Evolutionary conservation across 2,329 filamentous ascomycete species (phyloP), one percentile per base, ranked within the genome.

Genomic region (Claviceps arundinis): DNA sequence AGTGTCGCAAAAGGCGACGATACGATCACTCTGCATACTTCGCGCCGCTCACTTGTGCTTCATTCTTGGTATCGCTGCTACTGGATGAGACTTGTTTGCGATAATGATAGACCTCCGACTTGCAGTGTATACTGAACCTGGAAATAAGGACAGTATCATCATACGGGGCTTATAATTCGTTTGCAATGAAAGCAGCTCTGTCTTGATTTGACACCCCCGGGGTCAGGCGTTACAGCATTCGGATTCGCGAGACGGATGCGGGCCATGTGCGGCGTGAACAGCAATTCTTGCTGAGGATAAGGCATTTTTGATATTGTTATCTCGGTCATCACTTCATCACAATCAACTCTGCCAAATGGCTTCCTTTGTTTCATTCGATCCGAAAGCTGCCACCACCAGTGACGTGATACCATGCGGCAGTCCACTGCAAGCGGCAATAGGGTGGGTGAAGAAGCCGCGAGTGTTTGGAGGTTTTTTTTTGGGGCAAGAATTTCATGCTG

Each of bases 191-290:
- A 40, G 50, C 44, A 51, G 17, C 34, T 46, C 54, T 48, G 49
- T 52, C 46, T 54, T 46, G 43, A 47, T 41, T 52, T 51, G 45
- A 44, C 51, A 51, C 48, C 55, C 51, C 48, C 45, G 52, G 41
- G 24, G 26, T 48, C 48, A 19, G 57, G 57, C 56, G 56, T 60
- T 58, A 26, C 48, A 53, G 55, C 51, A 53, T 50, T 37, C 48
- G 47, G 50, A 43, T 38, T 41, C 48, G 51, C 41, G 37, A 16
- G 44, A 50, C 37, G 47, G 38, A 41, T 38, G 13, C 16, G 13
- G 49, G 5, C 34, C 40, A 38, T 49, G 50, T 40, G 52, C 48
- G 50, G 45, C 24, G 45, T 45, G 24, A 19, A 47, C 37, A 44
- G 51, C 47, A 50, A 37, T 48, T 50, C n/a, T 19, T 38, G 30